A percentile compares a stretch with the other conserved stretches of the same genome.
Conservation (phyloP, 495 filamentous ascomycete species). For the Alectoria sarmentosa region DNA sequence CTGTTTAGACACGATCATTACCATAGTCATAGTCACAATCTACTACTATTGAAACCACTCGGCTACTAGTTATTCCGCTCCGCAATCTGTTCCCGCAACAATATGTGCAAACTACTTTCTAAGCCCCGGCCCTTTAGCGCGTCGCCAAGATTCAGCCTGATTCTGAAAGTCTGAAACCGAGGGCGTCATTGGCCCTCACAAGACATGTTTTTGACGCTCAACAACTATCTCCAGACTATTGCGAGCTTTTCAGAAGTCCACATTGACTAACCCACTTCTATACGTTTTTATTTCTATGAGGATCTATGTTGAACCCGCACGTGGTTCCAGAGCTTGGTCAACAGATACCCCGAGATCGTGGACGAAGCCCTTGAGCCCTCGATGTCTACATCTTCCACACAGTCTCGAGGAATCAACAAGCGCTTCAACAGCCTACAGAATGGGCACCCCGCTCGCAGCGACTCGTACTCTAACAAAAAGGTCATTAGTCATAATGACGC, state of each 20-base stretch:
- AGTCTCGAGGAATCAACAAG: slow-evolving; percentile 47
- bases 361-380: slow-evolving; percentile 19
- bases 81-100: too few species aligned
- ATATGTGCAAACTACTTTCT: not conserved
- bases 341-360: slow-evolving; percentile 10
- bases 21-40: too few species aligned
- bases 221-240: not conserved
- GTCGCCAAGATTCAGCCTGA: not conserved
- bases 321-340: slow-evolving; percentile 10
- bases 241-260: not conserved
- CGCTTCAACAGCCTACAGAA: slow-evolving; percentile 52
- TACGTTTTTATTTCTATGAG: not conserved
- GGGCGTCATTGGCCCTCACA: not conserved
- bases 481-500: slow-evolving; percentile 61
- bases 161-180: not conserved
- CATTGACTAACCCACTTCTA: not conserved
- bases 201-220: slow-evolving; percentile 8
- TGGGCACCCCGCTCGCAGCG: slow-evolving; percentile 44
- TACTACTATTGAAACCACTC: too few species aligned
- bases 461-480: slow-evolving; percentile 44
- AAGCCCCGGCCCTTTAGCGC: slow-evolving; percentile 1
- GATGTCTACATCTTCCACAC: slow-evolving; percentile 51
- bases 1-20: too few species aligned
- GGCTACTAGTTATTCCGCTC: too few species aligned
- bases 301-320: slow-evolving; percentile 13